Conservation (phyloP, 306 rosid species). For the Clitoria ternatea region DNA sequence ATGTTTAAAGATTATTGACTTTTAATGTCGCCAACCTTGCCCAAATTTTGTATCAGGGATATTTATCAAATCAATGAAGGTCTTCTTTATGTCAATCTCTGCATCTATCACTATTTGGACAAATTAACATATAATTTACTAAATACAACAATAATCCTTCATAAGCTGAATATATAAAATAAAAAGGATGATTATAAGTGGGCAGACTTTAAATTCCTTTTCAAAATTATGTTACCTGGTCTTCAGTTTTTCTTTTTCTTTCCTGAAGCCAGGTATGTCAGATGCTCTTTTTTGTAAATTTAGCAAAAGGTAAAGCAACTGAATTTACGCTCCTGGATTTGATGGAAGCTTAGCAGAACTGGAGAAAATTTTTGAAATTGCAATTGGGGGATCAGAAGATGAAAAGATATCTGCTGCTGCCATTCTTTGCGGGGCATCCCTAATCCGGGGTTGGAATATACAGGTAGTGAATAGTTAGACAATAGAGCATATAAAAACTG, state of each 20-base stretch:
- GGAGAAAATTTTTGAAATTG: slow-evolving; percentile 81
- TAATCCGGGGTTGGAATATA: slow-evolving; percentile 89
- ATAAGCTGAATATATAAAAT: slow-evolving; percentile 15
- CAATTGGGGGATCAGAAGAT: slow-evolving; percentile 79
- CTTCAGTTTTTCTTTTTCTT: slow-evolving; percentile 72
- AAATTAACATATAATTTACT: slow-evolving; percentile 4
- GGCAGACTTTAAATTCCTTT: slow-evolving; percentile 34
- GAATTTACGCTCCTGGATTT: slow-evolving; percentile 99
- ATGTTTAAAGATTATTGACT: neutral
- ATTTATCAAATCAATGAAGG: neutral
- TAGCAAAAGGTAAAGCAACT: slow-evolving; percentile 82
- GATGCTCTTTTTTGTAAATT: slow-evolving; percentile 91
- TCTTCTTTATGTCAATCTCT: slow-evolving; percentile 10
- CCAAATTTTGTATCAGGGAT: neutral
- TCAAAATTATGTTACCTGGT: slow-evolving; percentile 50
- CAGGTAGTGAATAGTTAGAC: slow-evolving; percentile 55
- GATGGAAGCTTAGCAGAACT: slow-evolving; percentile 99
- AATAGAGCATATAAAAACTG: neutral
- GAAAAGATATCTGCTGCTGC: slow-evolving; percentile 92
- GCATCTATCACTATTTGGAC: slow-evolving; percentile 6
- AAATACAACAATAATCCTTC: slow-evolving; percentile 12
- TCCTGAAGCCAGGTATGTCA: slow-evolving; percentile 89
- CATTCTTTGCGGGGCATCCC: slow-evolving; percentile 91
- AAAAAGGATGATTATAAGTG: slow-evolving; percentile 19
- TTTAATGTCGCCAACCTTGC: neutral